Evolutionary conservation across 2,329 filamentous ascomycete genomes (phyloP).

Genomic region (Calonectria henricotiae): DNA sequence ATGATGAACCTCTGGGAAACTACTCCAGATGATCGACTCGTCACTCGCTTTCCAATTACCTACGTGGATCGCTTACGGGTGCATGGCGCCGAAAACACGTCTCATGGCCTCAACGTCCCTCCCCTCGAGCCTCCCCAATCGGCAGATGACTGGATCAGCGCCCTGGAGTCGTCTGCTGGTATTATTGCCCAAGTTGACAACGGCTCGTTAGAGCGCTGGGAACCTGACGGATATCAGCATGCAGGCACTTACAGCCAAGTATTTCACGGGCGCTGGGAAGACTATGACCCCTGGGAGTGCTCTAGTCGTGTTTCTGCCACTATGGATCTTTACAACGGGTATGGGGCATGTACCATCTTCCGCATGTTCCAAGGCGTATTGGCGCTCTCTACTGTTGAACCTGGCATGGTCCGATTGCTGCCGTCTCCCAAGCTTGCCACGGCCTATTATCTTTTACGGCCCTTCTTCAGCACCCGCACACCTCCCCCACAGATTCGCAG

Average conservation of each 20-base stretch:
- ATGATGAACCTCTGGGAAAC: conserved; percentile 79
- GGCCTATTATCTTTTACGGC: conserved; percentile 81
- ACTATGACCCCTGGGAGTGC: conserved; percentile 72
- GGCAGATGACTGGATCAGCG: conserved; percentile 60
- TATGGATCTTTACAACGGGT: conserved; percentile 72
- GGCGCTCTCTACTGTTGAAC: conserved; percentile 71
- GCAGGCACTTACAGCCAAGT: conserved; percentile 71
- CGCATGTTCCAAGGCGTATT: conserved; percentile 74
- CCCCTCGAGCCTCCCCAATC: conserved; percentile 53
- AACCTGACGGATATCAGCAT: conserved; percentile 77
- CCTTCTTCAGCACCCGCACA: conserved; percentile 68
- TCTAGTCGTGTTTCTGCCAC: conserved; percentile 69
- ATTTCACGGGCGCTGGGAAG: conserved; percentile 71
- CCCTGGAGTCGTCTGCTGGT: conserved; percentile 64
- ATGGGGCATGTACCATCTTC: conserved; percentile 72
- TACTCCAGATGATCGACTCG: conserved; percentile 70
- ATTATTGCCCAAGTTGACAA: conserved; percentile 80
- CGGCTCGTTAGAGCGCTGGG: conserved; percentile 81
- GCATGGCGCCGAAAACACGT: conserved; percentile 64
- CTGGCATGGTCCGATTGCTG: conserved; percentile 80
- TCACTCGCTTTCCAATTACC: conserved; percentile 74
- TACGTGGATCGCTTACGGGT: conserved; percentile 82
- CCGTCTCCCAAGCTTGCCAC: conserved; percentile 84
- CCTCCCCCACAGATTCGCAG: conserved; percentile 60
- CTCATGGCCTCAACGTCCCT: conserved; percentile 45